Percentiles rank a stretch among this genome's conserved stretches.
These are phyloP conservation scores for Schizothecium vesticola DNA, from an alignment of 495 filamentous ascomycete genomes.

Conservation along the genomic window DNA sequence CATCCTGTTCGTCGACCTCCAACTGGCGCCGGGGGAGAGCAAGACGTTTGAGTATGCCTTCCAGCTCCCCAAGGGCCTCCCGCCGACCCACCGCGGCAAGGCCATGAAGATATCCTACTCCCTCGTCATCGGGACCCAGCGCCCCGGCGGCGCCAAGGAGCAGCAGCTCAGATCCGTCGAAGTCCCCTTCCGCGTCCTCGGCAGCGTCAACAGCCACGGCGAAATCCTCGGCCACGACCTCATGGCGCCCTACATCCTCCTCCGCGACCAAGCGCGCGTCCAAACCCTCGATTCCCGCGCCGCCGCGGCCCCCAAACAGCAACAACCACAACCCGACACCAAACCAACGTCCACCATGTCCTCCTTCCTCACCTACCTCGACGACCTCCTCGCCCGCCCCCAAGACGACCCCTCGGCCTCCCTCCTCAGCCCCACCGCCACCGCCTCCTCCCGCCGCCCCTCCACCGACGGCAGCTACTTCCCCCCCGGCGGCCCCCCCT, in stretches of 20 bases:
- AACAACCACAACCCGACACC: constrained; percentile 1
- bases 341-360: constrained; percentile 35
- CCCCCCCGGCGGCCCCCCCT: constrained; percentile 17
- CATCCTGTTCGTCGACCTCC: constrained; percentile 89
- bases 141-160: constrained; percentile 68
- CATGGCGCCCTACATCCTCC: constrained; percentile 86
- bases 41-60: constrained; percentile 82
- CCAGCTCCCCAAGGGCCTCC: constrained; percentile 75
- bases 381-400: constrained; percentile 65
- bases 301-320: constrained; percentile 8
- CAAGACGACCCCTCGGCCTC: constrained; percentile 47
- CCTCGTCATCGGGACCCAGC: constrained; percentile 85
- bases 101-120: constrained; percentile 92
- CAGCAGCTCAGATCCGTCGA: constrained; percentile 88
- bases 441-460: constrained; percentile 49
- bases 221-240: constrained; percentile 73
- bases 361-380: constrained; percentile 74
- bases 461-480: constrained; percentile 34
- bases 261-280: constrained; percentile 76
- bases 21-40: constrained; percentile 83
- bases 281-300: constrained; percentile 38
- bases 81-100: constrained; percentile 85
- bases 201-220: constrained; percentile 69
- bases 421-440: constrained; percentile 64
- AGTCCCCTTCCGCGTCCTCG: constrained; percentile 89